Conservation (phyloP, 805 yeast species). For the Soucietia sequanensis region DNA sequence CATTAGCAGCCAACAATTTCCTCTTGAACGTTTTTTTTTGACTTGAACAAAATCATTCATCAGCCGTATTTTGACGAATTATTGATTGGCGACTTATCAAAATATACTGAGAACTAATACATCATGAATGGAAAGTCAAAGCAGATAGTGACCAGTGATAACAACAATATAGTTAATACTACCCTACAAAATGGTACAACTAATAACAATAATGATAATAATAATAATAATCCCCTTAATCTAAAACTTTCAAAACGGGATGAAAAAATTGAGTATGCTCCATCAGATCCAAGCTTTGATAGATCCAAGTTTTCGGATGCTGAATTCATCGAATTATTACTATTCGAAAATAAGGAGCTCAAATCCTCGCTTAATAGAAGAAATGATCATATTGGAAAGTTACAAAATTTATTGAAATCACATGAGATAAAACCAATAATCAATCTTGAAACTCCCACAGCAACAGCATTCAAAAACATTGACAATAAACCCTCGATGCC, state of each 20-base stretch:
- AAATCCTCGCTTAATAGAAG: conserved; percentile 14
- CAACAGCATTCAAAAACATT: conserved; percentile 1
- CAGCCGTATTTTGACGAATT: too few relatives aligned
- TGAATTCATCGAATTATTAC: conserved; percentile 33
- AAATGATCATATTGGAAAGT: conserved; percentile 9
- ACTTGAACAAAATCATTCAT: too few relatives aligned
- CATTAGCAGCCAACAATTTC: too few relatives aligned
- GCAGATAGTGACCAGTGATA: too few relatives aligned
- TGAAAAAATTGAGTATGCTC: conserved; percentile 21
- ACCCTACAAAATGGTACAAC: too few relatives aligned
- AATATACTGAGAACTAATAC: too few relatives aligned
- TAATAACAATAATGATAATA: too few relatives aligned
- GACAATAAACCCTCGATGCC: too few relatives aligned
- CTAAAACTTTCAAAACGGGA: neutral
- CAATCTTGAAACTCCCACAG: neutral
- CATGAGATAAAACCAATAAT: conserved; percentile 3
- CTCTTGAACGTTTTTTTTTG: too few relatives aligned
- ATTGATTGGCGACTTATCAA: too few relatives aligned
- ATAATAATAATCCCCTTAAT: too few relatives aligned
- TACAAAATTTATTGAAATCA: conserved; percentile 8
- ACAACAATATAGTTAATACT: too few relatives aligned
- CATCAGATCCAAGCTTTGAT: conserved; percentile 38
- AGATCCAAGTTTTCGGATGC: conserved; percentile 23
- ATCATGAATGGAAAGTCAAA: neutral
- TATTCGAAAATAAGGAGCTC: conserved; percentile 36